Evolutionary conservation across 306 rosid genomes (phyloP).

Genomic region (Gastrolobium bilobum): DNA sequence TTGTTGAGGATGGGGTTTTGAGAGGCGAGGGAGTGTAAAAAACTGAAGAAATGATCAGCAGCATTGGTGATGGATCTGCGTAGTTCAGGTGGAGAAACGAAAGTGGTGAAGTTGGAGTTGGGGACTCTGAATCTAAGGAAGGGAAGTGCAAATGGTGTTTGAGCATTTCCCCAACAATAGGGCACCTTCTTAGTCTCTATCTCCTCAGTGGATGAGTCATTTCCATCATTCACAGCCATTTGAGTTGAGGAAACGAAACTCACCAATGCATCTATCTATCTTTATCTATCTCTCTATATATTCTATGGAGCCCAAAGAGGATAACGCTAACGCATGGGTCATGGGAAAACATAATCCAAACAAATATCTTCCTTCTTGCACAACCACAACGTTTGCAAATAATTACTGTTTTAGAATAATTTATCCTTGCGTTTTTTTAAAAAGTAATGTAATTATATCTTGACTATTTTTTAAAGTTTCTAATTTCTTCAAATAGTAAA

Average conservation of each 20-base stretch:
- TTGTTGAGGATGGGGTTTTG: conserved; percentile 69
- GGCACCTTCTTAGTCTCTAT: conserved; percentile 50
- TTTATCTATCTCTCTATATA: not conserved
- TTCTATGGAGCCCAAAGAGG: conserved; percentile 34
- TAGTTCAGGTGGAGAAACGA: conserved; percentile 60
- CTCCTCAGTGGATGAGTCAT: conserved; percentile 55
- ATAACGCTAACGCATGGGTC: conserved; percentile 48
- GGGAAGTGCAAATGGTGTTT: conserved; percentile 64
- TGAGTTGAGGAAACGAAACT: not conserved
- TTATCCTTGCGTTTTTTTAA: no score
- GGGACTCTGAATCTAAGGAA: conserved; percentile 55
- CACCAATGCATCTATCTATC: not conserved
- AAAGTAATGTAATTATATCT: no score
- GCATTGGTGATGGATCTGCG: conserved; percentile 52
- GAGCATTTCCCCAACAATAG: conserved; percentile 59
- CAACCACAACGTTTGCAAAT: conserved; percentile 49
- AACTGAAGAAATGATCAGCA: conserved; percentile 49
- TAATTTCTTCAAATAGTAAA: no score
- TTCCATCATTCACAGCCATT: conserved; percentile 58
- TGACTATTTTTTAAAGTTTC: no score
- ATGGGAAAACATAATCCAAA: not conserved
- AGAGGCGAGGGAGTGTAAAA: conserved; percentile 61
- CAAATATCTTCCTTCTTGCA: not conserved
- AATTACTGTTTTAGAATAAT: no score
- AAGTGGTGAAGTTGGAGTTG: conserved; percentile 42